Conservation (phyloP, 768 basidiomycete genomes). For the Macrolepiota dolichaula region DNA sequence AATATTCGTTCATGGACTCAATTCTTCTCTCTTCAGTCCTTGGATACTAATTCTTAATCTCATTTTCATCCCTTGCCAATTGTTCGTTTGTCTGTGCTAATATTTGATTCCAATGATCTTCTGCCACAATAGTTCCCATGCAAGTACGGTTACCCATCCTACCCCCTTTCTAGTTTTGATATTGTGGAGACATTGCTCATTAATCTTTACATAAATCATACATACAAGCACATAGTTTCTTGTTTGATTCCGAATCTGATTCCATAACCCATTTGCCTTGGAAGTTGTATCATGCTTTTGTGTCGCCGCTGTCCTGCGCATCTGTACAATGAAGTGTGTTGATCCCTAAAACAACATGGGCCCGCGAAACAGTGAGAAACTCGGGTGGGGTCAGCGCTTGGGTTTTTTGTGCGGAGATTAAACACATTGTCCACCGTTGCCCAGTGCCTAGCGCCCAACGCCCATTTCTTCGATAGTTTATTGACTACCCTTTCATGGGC, state of each 20-base stretch:
- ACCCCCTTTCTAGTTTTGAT: background rate
- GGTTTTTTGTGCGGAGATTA: background rate
- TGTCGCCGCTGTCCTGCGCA: background rate
- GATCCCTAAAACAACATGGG: too few species aligned
- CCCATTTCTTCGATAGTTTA: background rate
- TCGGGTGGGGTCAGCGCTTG: background rate
- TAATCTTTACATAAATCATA: background rate
- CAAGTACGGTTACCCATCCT: background rate
- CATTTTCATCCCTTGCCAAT: background rate
- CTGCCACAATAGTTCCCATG: background rate
- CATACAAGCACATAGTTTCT: conserved; percentile 4
- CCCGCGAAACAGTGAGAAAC: too few species aligned
- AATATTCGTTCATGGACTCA: conserved; percentile 4
- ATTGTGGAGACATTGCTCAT: background rate
- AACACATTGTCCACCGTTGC: background rate
- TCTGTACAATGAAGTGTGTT: background rate
- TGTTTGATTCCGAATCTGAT: background rate
- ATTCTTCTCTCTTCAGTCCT: background rate
- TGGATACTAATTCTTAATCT: background rate
- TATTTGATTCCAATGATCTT: background rate
- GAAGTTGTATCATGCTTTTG: background rate
- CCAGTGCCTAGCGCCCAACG: background rate
- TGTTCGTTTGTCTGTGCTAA: background rate
- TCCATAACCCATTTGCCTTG: background rate
- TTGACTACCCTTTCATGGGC: background rate